Base-by-base conservation (phyloP, 306 rosid species). In the Coriaria nepalensis region DNA sequence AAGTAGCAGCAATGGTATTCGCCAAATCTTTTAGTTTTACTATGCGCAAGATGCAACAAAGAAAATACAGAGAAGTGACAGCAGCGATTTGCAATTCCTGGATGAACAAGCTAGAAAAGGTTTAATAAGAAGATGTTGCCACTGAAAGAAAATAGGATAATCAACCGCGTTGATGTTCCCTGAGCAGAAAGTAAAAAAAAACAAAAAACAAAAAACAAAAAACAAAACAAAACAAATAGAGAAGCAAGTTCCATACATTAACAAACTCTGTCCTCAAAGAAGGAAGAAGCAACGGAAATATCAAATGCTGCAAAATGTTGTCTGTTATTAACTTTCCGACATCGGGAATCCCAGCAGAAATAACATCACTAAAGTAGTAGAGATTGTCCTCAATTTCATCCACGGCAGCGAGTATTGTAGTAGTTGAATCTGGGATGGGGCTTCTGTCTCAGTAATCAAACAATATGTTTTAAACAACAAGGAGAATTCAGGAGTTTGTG, bases 261-360 rank as follows among this genome's bases (percentile, higher is more conserved):
- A 74, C 63, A 42, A 49, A 49, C 61, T 59, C 64, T 39, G 61
- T 57, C 65, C 79, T 64, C 50, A 84, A 64, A 50, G 93, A 81
- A 53, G 97, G 97, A 64, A 90, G 80, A 67, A 90, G 82, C 62
- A 84, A 58, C 8, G 95, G 93, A 62, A 90, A 79, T 71, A 81
- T 79, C 84, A 84, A 68, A 75, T 67, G 75, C 74, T 56, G 67
- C 88, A 84, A 49, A 53, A 90, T 61, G 63, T 72, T 73, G 66
- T 90, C 92, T 32, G 97, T 71, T 64, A 90, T 79, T 52, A 81
- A 50, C 55, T 62, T 69, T 69, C 82, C 95, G 56, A 90, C 90
- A 59, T 81, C 97, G 53, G 86, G 90, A 67, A 84, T 90, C 55
- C 97, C 97, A 32, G 97, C 93, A 62, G 97, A 90, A 58, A 84